These are phyloP conservation scores for Dioscorea dumetorum DNA, from an alignment of 106 monocot species.

Conservation along the genomic window DNA sequence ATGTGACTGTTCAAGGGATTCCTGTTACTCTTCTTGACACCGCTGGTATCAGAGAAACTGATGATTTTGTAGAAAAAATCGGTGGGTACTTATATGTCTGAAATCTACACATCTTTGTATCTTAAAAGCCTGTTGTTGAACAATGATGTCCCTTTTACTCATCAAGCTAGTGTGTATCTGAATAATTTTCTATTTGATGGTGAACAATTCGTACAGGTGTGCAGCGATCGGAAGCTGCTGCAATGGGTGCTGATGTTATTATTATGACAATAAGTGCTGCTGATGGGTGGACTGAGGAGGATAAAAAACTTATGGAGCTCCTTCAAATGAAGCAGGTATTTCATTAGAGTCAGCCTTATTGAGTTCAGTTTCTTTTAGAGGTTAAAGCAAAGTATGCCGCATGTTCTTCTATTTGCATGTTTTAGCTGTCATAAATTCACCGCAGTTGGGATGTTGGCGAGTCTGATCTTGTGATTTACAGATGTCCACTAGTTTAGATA, in stretches of 20 bases:
- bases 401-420: no score
- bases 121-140: no score
- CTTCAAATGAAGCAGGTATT: slow-evolving; percentile 40
- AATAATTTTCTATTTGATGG: no score
- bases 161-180: no score
- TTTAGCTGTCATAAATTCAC: no score
- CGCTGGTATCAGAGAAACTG: slow-evolving; percentile 87
- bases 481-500: slow-evolving; percentile 27
- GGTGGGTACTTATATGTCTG: slow-evolving; percentile 27
- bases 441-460: no score
- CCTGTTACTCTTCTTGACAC: slow-evolving; percentile 94
- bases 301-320: slow-evolving; percentile 54
- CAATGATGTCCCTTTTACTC: no score
- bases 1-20: slow-evolving; percentile 69
- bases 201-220: slow-evolving; percentile 41
- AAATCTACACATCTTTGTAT: not conserved
- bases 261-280: slow-evolving; percentile 78
- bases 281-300: slow-evolving; percentile 94
- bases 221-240: slow-evolving; percentile 90
- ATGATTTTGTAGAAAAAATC: slow-evolving; percentile 85
- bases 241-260: slow-evolving; percentile 73
- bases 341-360: not conserved
- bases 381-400: no score
- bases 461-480: slow-evolving; percentile 7
- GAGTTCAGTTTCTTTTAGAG: no score